Conservation (phyloP, 441 rosid genomes). For the Capsella rubella region DNA sequence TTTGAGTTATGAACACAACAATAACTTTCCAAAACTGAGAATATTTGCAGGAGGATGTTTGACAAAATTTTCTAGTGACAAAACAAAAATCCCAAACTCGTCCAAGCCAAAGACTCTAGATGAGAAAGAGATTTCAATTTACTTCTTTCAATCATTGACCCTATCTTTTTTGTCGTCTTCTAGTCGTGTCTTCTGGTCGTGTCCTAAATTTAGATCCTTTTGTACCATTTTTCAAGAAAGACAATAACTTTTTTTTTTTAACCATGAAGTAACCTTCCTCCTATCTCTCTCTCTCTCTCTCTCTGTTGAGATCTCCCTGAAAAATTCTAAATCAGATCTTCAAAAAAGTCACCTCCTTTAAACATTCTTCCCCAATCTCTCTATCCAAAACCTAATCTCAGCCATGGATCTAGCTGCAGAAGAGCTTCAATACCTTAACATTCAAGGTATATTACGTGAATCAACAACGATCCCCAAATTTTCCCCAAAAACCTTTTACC, state of each 20-base stretch:
- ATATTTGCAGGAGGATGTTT: no score
- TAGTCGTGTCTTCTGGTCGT: no score
- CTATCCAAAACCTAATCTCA: not conserved
- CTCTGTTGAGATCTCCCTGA: conserved; percentile 27
- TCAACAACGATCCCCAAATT: conserved; percentile 52
- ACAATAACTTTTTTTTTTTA: not conserved
- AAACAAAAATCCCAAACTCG: no score
- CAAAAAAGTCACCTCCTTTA: conserved; percentile 28
- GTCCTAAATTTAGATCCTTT: no score
- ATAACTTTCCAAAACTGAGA: no score
- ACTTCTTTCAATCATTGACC: no score
- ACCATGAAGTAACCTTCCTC: conserved; percentile 2
- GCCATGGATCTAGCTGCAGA: conserved; percentile 50
- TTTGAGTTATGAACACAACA: no score
- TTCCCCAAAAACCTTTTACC: conserved; percentile 46
- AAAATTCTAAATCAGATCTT: not conserved
- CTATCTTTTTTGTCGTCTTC: no score
- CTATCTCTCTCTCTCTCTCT: not conserved
- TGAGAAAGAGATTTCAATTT: no score
- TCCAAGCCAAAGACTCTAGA: no score
- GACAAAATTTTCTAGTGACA: no score
- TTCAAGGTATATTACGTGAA: conserved; percentile 49
- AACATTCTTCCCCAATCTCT: not conserved
- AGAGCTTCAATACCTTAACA: conserved; percentile 52
- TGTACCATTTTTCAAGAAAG: no score